Base-by-base conservation (phyloP, 257 asterid species). In the Nicotiana benthamiana region DNA sequence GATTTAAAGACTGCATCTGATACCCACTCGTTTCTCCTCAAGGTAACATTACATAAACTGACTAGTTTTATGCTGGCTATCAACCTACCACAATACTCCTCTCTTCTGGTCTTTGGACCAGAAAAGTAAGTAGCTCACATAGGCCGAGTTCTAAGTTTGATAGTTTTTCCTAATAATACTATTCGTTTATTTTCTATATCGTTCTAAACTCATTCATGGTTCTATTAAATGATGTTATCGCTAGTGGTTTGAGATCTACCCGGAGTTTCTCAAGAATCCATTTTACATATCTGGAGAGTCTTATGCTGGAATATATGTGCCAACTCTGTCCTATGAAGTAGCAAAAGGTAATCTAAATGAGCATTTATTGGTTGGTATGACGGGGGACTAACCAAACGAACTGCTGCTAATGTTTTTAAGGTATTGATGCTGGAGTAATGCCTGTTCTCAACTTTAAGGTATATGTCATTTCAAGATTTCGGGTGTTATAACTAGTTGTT, bases 221-320 rank as follows among this genome's bases (percentile, higher is more conserved):
- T 65, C 12, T 43, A 2, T 64, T 53, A 84, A 64, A 75, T 80
- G 75, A 67, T 89, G 46, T 82, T 48, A 24, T 84, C 76, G 57
- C 75, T 83, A 95, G 99, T 95, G 99, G 99, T 95, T 95, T 79
- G 95, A 91, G 86, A 92, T 93, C 83, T 95, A 92, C 82, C 90
- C 97, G 0, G 98, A 93, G 85, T 95, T 85, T 86, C 89, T 85
- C 56, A 82, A 87, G 60, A 93, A 95, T 79, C 94, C 97, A 17
- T 93, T 95, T 74, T 95, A 68, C 79, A 93, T 95, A 83, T 16
- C 92, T 16, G 99, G 99, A 84, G 99, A 93, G 82, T 95, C 99
- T 9, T 95, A 95, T 81, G 99, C 98, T 74, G 99, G 99, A 84
- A 75, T 95, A 30, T 95, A 95, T 80, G 95, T 93, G 81, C 99